Base-by-base conservation (phyloP, 257 asterid genomes). In the Sherardia arvensis region DNA sequence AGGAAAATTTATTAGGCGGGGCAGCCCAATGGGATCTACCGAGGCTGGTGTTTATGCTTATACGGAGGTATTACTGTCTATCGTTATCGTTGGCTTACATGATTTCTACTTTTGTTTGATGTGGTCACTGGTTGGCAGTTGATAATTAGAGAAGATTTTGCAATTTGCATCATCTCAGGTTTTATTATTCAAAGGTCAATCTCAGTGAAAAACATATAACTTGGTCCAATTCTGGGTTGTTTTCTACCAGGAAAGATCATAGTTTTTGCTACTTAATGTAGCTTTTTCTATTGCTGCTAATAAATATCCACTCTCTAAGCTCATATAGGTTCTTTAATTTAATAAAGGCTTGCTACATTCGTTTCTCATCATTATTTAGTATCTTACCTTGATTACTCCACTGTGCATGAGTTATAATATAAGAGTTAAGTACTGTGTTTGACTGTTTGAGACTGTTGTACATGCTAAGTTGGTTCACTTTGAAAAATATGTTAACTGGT, bases 1-100 rank as follows among this genome's bases (percentile, higher is more conserved):
- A 8, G 93, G 93, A 66, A 74, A 79, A 62, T 88, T 84, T 76
- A 71, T 83, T 58, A 76, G 96, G 72, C 80, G 88, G 69, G 98
- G 96, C 65, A 91, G 96, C 71, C 95, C 84, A 30, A 48, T 66
- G 58, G 96, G 94, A 69, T 83, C 96, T 61, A 68, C 68, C 21
- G 94, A 88, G 65, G 91, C 85, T 61, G 96, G 96, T 51, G 95
- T 83, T 55, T 91, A 88, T 76, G 96, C 98, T 67, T 83, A 80
- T 74, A 80, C 92, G n/a, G 87, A 84, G 96, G 98, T 91, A 76
- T 57, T n/a, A 65, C 48, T 26, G 45, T 64, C 8, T 34, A 25
- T 34, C 25, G 43, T 25, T 28, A 25, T 56, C 21, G 8, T 55
- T 49, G 54, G 33, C 17, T 53, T 27, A 26, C 43, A 32, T 8